A percentile compares a stretch with the other conserved stretches of the same genome.
phyloP scores from a whole-genome alignment of 257 asterid genomes.

The Scutellaria barbata region DNA sequence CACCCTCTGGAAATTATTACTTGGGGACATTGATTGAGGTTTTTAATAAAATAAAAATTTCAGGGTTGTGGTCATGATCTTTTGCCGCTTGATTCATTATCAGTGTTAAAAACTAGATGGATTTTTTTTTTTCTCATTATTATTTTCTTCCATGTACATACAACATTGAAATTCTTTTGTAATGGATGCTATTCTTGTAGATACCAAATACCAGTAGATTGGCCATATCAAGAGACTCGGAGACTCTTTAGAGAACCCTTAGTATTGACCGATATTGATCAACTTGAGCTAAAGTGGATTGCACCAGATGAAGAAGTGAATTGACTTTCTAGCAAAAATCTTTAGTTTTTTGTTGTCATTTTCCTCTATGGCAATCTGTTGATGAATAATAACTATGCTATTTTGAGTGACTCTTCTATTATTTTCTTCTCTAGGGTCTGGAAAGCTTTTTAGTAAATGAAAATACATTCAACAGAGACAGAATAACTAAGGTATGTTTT shows the following conservation, averaged over 20 bases:
- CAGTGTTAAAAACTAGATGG: not conserved
- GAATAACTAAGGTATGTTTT: constrained; percentile 68
- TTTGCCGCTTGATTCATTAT: too few relatives aligned
- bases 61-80: too few relatives aligned
- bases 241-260: constrained; percentile 85
- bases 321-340: constrained; percentile 24
- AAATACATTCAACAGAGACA: constrained; percentile 82
- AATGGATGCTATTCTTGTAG: constrained; percentile 45
- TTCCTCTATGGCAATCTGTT: constrained; percentile 22
- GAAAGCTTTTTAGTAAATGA: constrained; percentile 75
- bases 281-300: constrained; percentile 85
- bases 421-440: constrained; percentile 62
- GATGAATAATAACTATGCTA: not conserved
- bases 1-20: too few relatives aligned
- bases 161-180: not conserved
- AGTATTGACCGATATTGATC: constrained; percentile 58
- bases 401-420: constrained; percentile 13
- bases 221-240: constrained; percentile 92
- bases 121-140: constrained; percentile 11
- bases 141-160: constrained; percentile 2
- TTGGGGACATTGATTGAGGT: too few relatives aligned
- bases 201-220: constrained; percentile 85
- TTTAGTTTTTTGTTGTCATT: constrained; percentile 29
- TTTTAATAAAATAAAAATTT: too few relatives aligned
- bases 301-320: constrained; percentile 93